Conservation (phyloP, 495 filamentous ascomycete genomes). For the Aspergillus haitiensis region DNA sequence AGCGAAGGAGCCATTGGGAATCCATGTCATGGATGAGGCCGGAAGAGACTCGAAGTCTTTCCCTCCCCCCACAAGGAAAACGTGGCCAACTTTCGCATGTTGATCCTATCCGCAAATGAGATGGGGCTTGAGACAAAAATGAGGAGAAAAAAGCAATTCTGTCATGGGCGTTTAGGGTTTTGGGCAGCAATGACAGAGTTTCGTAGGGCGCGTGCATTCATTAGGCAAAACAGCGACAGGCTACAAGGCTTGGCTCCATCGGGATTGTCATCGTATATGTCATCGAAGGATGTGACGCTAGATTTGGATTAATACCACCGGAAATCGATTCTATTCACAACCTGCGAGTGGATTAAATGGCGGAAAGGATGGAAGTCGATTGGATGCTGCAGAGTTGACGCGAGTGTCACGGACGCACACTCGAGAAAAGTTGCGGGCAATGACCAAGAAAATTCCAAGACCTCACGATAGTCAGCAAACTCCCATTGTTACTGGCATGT, state of each 20-base stretch:
- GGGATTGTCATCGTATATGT: conserved; percentile 15
- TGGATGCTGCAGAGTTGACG: conserved; percentile 5
- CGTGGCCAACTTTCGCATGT: conserved; percentile 28
- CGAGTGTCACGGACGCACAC: conserved; percentile 4
- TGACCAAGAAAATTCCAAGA: background rate
- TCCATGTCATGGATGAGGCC: conserved; percentile 21
- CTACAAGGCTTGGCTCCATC: conserved; percentile 21
- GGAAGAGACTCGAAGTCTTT: conserved; percentile 20
- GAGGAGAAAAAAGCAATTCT: conserved; percentile 24
- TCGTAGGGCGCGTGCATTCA: conserved; percentile 27
- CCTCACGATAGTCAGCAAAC: conserved; percentile 5
- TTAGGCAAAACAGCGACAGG: conserved; percentile 20
- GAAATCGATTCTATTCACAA: conserved; percentile 14
- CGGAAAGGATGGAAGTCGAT: conserved; percentile 13
- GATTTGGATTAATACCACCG: conserved; percentile 9
- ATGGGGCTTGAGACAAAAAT: conserved; percentile 19
- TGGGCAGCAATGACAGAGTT: conserved; percentile 45
- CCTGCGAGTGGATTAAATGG: conserved; percentile 14
- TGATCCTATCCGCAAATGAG: conserved; percentile 26
- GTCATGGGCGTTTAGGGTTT: conserved; percentile 23
- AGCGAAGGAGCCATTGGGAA: conserved; percentile 19
- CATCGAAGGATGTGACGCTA: conserved; percentile 14
- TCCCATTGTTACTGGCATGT: conserved; percentile 5
- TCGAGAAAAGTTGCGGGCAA: background rate
- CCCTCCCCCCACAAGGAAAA: conserved; percentile 28